A percentile compares a stretch with the other conserved stretches of the same genome.
Evolutionary conservation across 768 basidiomycete species (phyloP).

Genomic region (Podaxis pistillaris): DNA sequence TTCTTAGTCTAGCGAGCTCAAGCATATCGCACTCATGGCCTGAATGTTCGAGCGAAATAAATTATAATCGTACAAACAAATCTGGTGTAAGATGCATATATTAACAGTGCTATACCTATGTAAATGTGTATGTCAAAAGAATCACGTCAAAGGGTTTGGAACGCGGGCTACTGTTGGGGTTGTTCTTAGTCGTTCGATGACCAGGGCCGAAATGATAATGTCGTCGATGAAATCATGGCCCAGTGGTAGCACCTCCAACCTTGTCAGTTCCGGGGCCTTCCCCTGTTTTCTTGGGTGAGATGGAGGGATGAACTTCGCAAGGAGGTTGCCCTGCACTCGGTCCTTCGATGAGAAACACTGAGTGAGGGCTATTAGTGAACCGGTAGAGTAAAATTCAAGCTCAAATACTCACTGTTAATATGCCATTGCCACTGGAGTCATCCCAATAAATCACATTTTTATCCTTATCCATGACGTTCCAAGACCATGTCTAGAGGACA

Average conservation of each 20-base stretch:
- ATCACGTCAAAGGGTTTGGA: slow-evolving; percentile 14
- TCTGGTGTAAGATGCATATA: slow-evolving; percentile 3
- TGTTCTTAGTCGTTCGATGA: slow-evolving; percentile 40
- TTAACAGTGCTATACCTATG: not conserved
- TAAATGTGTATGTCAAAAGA: slow-evolving; percentile 13
- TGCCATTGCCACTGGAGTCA: slow-evolving; percentile 28
- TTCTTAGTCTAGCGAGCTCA: slow-evolving; percentile 58
- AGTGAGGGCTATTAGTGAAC: slow-evolving; percentile 2
- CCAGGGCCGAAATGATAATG: slow-evolving; percentile 38
- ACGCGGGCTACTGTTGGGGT: slow-evolving; percentile 27
- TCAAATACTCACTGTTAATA: slow-evolving; percentile 25
- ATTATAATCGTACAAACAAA: slow-evolving; percentile 9
- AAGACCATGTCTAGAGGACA: slow-evolving; percentile 30
- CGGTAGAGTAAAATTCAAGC: not conserved
- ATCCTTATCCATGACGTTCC: slow-evolving; percentile 30
- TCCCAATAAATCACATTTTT: slow-evolving; percentile 32
- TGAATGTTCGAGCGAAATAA: slow-evolving; percentile 29
- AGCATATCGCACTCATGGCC: slow-evolving; percentile 78
- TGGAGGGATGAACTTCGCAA: slow-evolving; percentile 40
- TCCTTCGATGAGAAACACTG: slow-evolving; percentile 43
- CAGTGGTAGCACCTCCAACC: slow-evolving; percentile 36
- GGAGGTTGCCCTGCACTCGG: slow-evolving; percentile 27
- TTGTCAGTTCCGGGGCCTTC: slow-evolving; percentile 30
- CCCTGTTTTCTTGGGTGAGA: slow-evolving; percentile 32
- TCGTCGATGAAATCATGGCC: slow-evolving; percentile 42